Evolutionary conservation across 176 grass and related monocot genomes (phyloP), one percentile per base, ranked within the genome.

Genomic region (Musa acuminata): DNA sequence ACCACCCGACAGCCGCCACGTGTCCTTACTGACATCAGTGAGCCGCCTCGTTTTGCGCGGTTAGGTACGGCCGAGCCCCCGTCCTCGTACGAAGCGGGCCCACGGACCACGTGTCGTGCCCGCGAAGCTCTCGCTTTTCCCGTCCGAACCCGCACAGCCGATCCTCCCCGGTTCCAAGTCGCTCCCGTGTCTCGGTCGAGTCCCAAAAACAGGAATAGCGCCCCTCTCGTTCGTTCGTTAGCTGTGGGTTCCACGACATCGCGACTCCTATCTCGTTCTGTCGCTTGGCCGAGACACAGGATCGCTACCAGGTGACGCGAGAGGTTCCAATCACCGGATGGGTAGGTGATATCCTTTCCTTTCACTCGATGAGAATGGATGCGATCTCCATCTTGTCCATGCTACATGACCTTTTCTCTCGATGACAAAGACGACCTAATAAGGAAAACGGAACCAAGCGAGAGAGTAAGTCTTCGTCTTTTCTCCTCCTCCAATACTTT

Each of bases 281-380:
- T 12, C 63, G 2, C 63, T 12, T 2, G 23, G 8, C 8, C 8
- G 8, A 13, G 63, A 26, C 22, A 26, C 63, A 12, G 55, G 55
- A 57, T 57, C 55, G 2, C 0, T 4, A 16, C 55, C 13, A 8
- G 13, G 55, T 19, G 57, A 60, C 23, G 1, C 23, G 1, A 8
- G 20, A 25, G 10, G 12, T 5, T 35, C 24, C 64, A 43, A 25
- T 29, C 23, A 29, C 10, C 11, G 23, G 23, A 7, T 13, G 24
- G 64, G 64, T 67, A 43, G 64, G n/a, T 50, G 43, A 17, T 50
- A 50, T 13, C 17, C 43, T 35, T 70, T 51, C 14, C 26, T 70
- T 70, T 70, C 50, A 16, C 67, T 70, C 51, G 50, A 70, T 50
- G 35, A 48, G 67, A 51, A 70, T 21, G 17, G 67, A 51, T 51